phyloP scores from a whole-genome alignment of 2,329 filamentous ascomycete species.

The Orbilia blumenaviensis region DNA sequence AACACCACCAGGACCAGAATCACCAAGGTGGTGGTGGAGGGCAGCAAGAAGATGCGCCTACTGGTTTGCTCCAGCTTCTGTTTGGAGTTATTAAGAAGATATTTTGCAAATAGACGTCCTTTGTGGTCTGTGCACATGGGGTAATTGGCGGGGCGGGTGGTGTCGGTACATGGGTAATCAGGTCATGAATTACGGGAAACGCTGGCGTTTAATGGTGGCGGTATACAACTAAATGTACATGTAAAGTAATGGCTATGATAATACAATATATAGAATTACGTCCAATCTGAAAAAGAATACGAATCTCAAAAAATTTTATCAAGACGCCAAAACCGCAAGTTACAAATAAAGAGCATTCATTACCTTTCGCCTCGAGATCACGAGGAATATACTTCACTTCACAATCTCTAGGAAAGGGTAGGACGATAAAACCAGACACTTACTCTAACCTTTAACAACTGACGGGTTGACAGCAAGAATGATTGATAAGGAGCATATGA shows the following conservation, averaged over 20 bases:
- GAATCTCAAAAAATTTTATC: not conserved
- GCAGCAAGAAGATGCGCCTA: slow-evolving; percentile 30
- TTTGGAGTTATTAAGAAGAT: slow-evolving; percentile 46
- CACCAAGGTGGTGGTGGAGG: slow-evolving; percentile 65
- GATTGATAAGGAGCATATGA: slow-evolving; percentile 41
- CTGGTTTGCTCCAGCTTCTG: slow-evolving; percentile 29
- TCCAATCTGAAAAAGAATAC: slow-evolving; percentile 2
- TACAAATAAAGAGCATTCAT: not conserved
- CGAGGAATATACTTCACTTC: not conserved
- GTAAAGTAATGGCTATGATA: slow-evolving; percentile 20
- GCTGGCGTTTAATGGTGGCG: slow-evolving; percentile 29
- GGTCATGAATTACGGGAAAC: slow-evolving; percentile 15
- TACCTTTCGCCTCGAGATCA: slow-evolving; percentile 5
- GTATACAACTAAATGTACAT: slow-evolving; percentile 26
- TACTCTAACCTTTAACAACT: slow-evolving; percentile 32
- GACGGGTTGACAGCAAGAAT: slow-evolving; percentile 48
- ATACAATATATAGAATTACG: slow-evolving; percentile 29
- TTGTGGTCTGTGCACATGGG: not conserved
- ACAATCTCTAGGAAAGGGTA: slow-evolving; percentile 1
- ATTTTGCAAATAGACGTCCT: slow-evolving; percentile 31
- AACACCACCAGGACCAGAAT: slow-evolving; percentile 63
- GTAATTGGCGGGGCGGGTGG: not conserved
- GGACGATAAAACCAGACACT: slow-evolving; percentile 1
- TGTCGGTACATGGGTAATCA: slow-evolving; percentile 24
- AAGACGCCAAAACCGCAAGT: not conserved